Evolutionary conservation across 2,329 filamentous ascomycete species (phyloP).

Genomic region (Phyllosticta citrichinensis): DNA sequence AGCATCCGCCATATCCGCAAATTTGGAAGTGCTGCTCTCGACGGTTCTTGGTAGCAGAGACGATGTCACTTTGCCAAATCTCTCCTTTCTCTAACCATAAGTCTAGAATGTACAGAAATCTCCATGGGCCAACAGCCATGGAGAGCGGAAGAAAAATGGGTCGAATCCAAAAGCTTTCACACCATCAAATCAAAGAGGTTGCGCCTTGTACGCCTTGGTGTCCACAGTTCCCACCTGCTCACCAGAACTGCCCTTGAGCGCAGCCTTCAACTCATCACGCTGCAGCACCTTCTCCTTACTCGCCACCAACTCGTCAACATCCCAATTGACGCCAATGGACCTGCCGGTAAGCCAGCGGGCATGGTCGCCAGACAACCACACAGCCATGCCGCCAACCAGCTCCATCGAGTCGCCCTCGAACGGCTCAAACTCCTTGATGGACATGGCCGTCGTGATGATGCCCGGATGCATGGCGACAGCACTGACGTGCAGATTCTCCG

Average conservation of each 20-base stretch:
- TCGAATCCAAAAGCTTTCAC: no score
- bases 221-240: background rate
- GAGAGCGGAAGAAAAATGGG: no score
- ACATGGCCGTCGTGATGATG: constrained; percentile 29
- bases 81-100: no score
- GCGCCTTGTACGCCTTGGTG: background rate
- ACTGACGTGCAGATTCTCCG: constrained; percentile 27
- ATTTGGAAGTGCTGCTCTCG: no score
- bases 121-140: no score
- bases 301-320: constrained; percentile 17
- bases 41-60: no score
- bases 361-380: constrained; percentile 14
- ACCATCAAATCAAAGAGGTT: background rate
- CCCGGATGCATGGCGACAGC: constrained; percentile 29
- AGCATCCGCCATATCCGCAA: no score
- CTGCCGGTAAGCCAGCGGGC: constrained; percentile 18
- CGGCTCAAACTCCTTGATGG: constrained; percentile 20
- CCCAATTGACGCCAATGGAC: constrained; percentile 18
- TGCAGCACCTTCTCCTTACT: constrained; percentile 18
- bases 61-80: no score
- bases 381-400: background rate
- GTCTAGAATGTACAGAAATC: no score
- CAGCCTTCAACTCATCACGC: constrained; percentile 17
- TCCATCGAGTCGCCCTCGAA: background rate
- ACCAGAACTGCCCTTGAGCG: background rate